These are phyloP conservation scores for Talaromyces sp. DNA, from an alignment of 2,329 filamentous ascomycete genomes.

Conservation along the genomic window DNA sequence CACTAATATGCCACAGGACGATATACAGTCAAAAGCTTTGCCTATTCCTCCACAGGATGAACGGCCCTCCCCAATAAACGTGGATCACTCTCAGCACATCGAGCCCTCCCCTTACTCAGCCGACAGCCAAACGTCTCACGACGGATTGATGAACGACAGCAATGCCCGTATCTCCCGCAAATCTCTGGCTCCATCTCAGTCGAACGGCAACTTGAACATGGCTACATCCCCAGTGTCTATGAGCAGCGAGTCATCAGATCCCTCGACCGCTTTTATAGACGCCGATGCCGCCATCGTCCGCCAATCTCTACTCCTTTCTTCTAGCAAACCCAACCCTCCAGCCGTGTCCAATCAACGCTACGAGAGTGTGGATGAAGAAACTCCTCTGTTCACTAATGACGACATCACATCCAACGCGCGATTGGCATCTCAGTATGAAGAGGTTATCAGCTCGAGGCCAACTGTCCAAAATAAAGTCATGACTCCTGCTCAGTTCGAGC, in stretches of 20 bases:
- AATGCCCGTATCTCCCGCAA: conserved; percentile 15
- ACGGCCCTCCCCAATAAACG: conserved; percentile 36
- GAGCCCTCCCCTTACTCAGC: conserved; percentile 49
- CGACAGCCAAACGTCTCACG: conserved; percentile 47
- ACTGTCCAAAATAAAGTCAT: conserved; percentile 67
- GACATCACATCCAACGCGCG: conserved; percentile 39
- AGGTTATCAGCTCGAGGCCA: conserved; percentile 26
- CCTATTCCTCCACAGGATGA: conserved; percentile 18
- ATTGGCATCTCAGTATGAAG: conserved; percentile 42
- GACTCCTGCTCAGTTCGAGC: conserved; percentile 83
- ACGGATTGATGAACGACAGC: conserved; percentile 41
- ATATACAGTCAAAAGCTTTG: conserved; percentile 16
- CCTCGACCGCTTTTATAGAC: conserved; percentile 19
- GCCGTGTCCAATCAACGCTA: conserved; percentile 15
- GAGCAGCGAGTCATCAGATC: conserved; percentile 12
- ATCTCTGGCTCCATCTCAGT: conserved; percentile 8
- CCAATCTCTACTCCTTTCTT: conserved; percentile 26
- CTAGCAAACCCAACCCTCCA: conserved; percentile 17
- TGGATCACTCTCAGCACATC: conserved; percentile 38
- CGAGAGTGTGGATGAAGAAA: conserved; percentile 19
- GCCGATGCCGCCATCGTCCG: conserved; percentile 35
- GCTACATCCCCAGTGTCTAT: conserved; percentile 6
- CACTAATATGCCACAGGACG: conserved; percentile 6
- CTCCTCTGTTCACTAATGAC: conserved; percentile 22
- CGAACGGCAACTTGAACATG: conserved; percentile 7